These are phyloP conservation scores for Botrytis galanthina DNA, from an alignment of 2,329 filamentous ascomycete species.

Conservation along the genomic window DNA sequence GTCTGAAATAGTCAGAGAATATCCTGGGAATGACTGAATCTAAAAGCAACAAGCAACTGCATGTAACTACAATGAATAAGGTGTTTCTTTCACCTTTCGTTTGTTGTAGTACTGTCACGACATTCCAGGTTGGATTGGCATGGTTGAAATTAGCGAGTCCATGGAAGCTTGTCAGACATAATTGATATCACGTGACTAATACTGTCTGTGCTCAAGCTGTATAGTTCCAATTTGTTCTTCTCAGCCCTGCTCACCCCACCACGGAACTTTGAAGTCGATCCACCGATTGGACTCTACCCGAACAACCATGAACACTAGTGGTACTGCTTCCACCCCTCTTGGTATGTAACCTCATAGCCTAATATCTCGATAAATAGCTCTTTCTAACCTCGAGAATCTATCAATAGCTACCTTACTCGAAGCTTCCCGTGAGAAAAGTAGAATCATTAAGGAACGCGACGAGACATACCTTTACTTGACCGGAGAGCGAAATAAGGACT, in stretches of 20 bases:
- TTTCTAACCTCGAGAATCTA: slow-evolving; percentile 4
- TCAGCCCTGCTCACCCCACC: slow-evolving; percentile 2
- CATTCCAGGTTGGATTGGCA: not conserved
- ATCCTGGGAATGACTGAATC: not conserved
- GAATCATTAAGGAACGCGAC: not conserved
- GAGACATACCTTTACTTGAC: not conserved
- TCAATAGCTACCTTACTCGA: not conserved
- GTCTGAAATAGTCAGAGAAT: not conserved
- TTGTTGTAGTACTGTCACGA: not conserved
- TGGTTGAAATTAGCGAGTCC: not conserved
- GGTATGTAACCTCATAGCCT: not conserved
- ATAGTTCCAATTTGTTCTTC: not conserved
- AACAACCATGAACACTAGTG: not conserved
- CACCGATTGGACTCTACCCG: not conserved
- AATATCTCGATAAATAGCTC: not conserved
- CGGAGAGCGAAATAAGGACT: not conserved
- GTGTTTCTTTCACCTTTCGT: not conserved
- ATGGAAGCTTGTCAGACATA: not conserved
- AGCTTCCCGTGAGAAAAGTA: not conserved
- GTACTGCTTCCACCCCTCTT: not conserved
- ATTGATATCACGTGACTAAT: rapidly evolving
- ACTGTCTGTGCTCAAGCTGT: not conserved
- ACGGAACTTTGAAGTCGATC: not conserved
- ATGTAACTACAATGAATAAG: not conserved
- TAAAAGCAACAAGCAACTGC: not conserved